Base-by-base conservation (phyloP, 1,284 basidiomycete species). In the Erythrobasidium hasegawianum region DNA sequence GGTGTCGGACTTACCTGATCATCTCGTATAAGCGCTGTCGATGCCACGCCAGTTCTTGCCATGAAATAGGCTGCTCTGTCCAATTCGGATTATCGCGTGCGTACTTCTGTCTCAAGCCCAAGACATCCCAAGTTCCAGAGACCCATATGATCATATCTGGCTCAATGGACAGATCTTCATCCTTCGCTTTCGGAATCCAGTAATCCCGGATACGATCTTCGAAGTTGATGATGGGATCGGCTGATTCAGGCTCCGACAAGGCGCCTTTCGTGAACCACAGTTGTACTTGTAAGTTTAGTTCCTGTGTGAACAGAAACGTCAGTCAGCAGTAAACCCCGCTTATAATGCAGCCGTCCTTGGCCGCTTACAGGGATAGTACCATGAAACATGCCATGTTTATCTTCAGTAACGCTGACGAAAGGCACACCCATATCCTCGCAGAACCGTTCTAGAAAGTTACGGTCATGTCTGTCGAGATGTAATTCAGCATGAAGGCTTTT, bases 251-350 rank as follows among this genome's bases (percentile, higher is more conserved):
- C 43, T 47, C 43, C 16, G 43, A 16, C 27, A 33, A n/a, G 33
- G 55, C 55, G 9, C 55, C 55, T n/a, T 57, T 33, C 24, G 55
- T 57, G 55, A 57, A 57, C 55, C 55, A 57, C n/a, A 57, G 9
- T 27, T 57, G 55, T 33, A 57, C 22, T 24, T 57, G 22, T 8
- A 57, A 33, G 55, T 39, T 24, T 4, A 57, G 20, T 9, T 39
- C 18, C 55, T 57, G n/a, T n/a, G n/a, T n/a, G n/a, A n/a, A n/a
- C n/a, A n/a, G n/a, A 47, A 5, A 18, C n/a, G n/a, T n/a, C n/a
- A n/a, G n/a, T n/a, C n/a, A n/a, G n/a, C n/a, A n/a, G n/a, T n/a
- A n/a, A n/a, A n/a, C n/a, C n/a, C n/a, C n/a, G n/a, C n/a, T n/a
- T n/a, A n/a, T n/a, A n/a, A n/a, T n/a, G n/a, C n/a, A n/a, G n/a